Base-by-base conservation (phyloP, 129 eudicot species). In the Escallonia rubra region DNA sequence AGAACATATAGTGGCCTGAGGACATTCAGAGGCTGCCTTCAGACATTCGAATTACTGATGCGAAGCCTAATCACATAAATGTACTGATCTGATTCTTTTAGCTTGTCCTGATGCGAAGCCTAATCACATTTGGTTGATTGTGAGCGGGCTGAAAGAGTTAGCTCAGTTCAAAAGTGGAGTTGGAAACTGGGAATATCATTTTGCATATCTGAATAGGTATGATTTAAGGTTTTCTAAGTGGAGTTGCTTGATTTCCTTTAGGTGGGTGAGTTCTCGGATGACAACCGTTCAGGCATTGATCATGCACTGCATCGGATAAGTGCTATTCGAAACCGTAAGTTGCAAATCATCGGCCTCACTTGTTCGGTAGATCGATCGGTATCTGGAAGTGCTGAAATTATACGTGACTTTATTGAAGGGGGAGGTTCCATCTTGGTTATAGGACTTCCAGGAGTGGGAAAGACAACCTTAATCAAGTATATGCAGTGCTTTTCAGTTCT, bases 371-470 rank as follows among this genome's bases (percentile, higher is more conserved):
- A 96, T 52, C 87, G 98, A 69, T 96, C 98, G 55, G 76, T 91
- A 41, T 88, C 96, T 15, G 98, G 98, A 41, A 91, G 98, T 83
- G 96, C 98, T 40, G 98, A 91, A 79, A 81, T 91, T 64, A 82
- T 91, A 63, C 85, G 91, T 38, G 98, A 91, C 80, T 80, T 91
- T 78, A 64, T 91, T 61, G 96, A 91, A 81, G 82, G 91, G 13
- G 89, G 89, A 41, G 96, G 95, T 66, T 91, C 98, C 16, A 88
- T 91, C 60, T 83, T 91, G 82, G 96, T 91, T 75, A 88, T 91
- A 41, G 98, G 98, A 58, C 98, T 96, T 47, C 98, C 98, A 8
- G 98, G 98, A 74, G 98, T 91, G 68, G 98, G 98, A 56, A 91
- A 91, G 76, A 91, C 98, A 59, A 91, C 98, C 82, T 74, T 91